Evolutionary conservation across 2,329 filamentous ascomycete species (phyloP).

Genomic region (Beauveria sp.): DNA sequence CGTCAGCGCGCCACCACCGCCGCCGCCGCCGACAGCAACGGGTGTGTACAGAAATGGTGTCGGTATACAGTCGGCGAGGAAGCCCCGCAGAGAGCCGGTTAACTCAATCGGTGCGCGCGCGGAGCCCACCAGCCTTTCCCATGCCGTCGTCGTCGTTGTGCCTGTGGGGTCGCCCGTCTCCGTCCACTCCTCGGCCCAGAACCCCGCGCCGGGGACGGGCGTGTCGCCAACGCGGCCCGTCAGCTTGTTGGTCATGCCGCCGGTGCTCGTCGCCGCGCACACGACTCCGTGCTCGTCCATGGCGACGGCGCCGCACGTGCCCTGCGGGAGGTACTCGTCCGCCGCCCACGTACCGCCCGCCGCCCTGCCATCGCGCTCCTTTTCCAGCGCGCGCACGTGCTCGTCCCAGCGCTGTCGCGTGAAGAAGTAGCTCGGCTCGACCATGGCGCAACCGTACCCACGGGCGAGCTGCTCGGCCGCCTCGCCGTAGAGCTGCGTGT

Average conservation of each 20-base stretch:
- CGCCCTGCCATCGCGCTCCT: constrained; percentile 14
- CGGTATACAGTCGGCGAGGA: constrained; percentile 55
- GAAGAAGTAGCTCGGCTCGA: constrained; percentile 67
- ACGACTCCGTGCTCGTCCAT: constrained; percentile 69
- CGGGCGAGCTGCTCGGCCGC: constrained; percentile 63
- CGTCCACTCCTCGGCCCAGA: constrained; percentile 82
- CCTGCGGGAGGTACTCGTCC: constrained; percentile 67
- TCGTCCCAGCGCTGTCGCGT: constrained; percentile 74
- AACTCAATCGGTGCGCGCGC: constrained; percentile 17
- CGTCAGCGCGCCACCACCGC: constrained; percentile 15
- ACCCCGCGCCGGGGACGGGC: constrained; percentile 74
- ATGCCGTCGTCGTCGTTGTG: constrained; percentile 8
- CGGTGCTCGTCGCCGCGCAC: constrained; percentile 60
- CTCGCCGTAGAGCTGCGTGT: constrained; percentile 60
- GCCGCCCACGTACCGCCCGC: constrained; percentile 43
- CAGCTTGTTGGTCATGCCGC: constrained; percentile 83
- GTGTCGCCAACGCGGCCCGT: constrained; percentile 82
- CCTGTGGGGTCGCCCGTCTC: constrained; percentile 35
- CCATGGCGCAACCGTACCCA: constrained; percentile 62
- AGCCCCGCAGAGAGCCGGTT: constrained; percentile 33
- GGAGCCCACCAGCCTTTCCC: constrained; percentile 12
- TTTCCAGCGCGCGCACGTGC: constrained; percentile 52
- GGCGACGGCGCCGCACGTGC: constrained; percentile 77
- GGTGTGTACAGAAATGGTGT: constrained; percentile 36
- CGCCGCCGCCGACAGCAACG: constrained; percentile 1